phyloP scores from a whole-genome alignment of 2,329 filamentous ascomycete species.

The Pseudocercospora crystallina region DNA sequence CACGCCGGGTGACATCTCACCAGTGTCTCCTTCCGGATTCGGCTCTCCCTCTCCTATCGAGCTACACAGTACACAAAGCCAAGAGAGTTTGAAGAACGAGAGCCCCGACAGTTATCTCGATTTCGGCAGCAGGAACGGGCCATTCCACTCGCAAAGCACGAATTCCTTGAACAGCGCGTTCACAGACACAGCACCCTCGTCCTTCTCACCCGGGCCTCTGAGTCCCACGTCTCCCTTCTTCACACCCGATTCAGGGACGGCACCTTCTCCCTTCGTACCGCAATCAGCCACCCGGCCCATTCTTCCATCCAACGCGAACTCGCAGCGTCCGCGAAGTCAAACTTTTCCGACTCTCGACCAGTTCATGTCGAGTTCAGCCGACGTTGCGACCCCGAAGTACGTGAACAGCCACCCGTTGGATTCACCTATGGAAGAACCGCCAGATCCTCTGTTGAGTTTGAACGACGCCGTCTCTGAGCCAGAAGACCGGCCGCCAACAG shows the following conservation, averaged over 20 bases:
- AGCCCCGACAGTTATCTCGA: constrained; percentile 60
- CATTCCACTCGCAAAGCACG: constrained; percentile 64
- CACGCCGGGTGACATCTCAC: constrained; percentile 65
- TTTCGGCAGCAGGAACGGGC: constrained; percentile 60
- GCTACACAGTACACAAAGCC: constrained; percentile 60
- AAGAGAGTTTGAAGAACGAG: constrained; percentile 66
- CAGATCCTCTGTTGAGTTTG: constrained; percentile 38
- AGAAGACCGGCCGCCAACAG: constrained; percentile 25
- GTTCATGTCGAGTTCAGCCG: constrained; percentile 54
- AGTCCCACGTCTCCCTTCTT: constrained; percentile 78
- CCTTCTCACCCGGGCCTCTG: constrained; percentile 68
- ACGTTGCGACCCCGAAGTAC: constrained; percentile 57
- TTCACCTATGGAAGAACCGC: constrained; percentile 36
- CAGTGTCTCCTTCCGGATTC: constrained; percentile 67
- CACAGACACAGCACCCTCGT: constrained; percentile 63
- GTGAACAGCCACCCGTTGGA: constrained; percentile 38
- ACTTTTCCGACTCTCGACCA: constrained; percentile 75
- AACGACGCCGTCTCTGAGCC: constrained; percentile 41
- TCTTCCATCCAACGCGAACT: constrained; percentile 53
- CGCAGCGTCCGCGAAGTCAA: constrained; percentile 79
- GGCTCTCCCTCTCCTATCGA: constrained; percentile 70
- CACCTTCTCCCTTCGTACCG: constrained; percentile 61
- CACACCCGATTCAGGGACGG: constrained; percentile 69
- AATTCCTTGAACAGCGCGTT: constrained; percentile 68
- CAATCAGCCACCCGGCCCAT: constrained; percentile 38